phyloP scores from a whole-genome alignment of 345 rosid species.

The Mercurialis annua region DNA sequence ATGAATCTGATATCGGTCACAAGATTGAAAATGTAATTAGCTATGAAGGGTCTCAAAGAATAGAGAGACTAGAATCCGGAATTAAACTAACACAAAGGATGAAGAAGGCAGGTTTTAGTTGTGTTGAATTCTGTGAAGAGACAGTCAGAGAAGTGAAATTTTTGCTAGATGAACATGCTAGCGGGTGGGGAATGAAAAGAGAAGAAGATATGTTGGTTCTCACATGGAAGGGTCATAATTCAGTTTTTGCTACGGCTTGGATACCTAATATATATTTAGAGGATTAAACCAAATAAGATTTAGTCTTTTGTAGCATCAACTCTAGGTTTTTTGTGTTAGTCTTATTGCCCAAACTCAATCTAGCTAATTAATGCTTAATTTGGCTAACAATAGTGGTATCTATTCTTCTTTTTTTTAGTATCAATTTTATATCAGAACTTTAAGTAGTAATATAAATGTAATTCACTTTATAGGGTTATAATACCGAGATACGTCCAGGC shows the following conservation, averaged over 20 bases:
- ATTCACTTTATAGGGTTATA: too few species aligned
- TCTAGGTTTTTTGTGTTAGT: too few species aligned
- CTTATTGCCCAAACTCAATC: too few species aligned
- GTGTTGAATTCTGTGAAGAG: slow-evolving; percentile 52
- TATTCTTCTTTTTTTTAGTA: too few species aligned
- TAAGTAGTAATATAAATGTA: too few species aligned
- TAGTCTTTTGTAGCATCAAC: too few species aligned
- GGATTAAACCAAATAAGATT: too few species aligned
- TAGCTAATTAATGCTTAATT: slow-evolving; percentile 8
- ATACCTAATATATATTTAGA: slow-evolving; percentile 31
- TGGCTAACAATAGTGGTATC: slow-evolving; percentile 6
- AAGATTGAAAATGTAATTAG: slow-evolving; percentile 56
- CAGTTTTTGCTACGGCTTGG: slow-evolving; percentile 69
- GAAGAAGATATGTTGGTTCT: slow-evolving; percentile 63
- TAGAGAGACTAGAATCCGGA: slow-evolving; percentile 54
- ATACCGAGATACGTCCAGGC: too few species aligned
- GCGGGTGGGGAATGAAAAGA: slow-evolving; percentile 78
- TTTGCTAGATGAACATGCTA: slow-evolving; percentile 59
- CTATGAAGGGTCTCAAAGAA: slow-evolving; percentile 47
- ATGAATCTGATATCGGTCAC: slow-evolving; percentile 58
- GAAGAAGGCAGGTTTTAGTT: slow-evolving; percentile 41
- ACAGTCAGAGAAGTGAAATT: slow-evolving; percentile 47
- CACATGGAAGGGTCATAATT: slow-evolving; percentile 79
- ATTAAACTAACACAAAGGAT: slow-evolving; percentile 42
- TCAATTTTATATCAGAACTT: too few species aligned